These are phyloP conservation scores for Fusarium sp. DNA, from an alignment of 2,329 filamentous ascomycete species.

Conservation along the genomic window DNA sequence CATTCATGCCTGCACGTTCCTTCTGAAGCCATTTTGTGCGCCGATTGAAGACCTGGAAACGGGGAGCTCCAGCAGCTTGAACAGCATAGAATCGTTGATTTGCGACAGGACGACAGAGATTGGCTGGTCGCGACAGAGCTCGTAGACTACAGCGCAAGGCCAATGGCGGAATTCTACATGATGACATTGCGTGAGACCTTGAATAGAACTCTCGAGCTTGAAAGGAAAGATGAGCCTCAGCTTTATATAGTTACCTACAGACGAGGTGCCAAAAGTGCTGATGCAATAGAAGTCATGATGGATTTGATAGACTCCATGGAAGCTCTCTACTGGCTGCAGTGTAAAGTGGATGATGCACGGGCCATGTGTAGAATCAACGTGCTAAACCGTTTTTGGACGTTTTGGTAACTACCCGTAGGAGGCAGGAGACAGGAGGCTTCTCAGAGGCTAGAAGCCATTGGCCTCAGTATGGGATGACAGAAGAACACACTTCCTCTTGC, in stretches of 20 bases:
- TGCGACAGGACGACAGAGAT: conserved; percentile 22
- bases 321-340: conserved; percentile 38
- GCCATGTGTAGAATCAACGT: conserved; percentile 14
- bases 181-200: conserved; percentile 47
- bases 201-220: conserved; percentile 19
- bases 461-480: conserved; percentile 34
- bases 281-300: conserved; percentile 45
- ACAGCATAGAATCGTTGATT: conserved; percentile 75
- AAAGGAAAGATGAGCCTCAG: neutral
- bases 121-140: conserved; percentile 34
- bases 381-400: conserved; percentile 32
- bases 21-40: conserved; percentile 90
- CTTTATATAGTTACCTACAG: neutral
- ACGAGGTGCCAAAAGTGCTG: conserved; percentile 21
- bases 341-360: conserved; percentile 39
- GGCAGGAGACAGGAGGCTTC: conserved; percentile 37
- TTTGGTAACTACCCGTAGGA: conserved; percentile 12
- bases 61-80: conserved; percentile 79
- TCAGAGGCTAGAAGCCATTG: conserved; percentile 21
- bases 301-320: conserved; percentile 24
- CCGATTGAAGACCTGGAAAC: conserved; percentile 91
- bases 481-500: conserved; percentile 31
- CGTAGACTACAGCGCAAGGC: conserved; percentile 44
- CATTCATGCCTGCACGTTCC: conserved; percentile 80
- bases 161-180: conserved; percentile 42